Evolutionary conservation across 306 rosid species (phyloP).

Genomic region (Dryas octopetala): DNA sequence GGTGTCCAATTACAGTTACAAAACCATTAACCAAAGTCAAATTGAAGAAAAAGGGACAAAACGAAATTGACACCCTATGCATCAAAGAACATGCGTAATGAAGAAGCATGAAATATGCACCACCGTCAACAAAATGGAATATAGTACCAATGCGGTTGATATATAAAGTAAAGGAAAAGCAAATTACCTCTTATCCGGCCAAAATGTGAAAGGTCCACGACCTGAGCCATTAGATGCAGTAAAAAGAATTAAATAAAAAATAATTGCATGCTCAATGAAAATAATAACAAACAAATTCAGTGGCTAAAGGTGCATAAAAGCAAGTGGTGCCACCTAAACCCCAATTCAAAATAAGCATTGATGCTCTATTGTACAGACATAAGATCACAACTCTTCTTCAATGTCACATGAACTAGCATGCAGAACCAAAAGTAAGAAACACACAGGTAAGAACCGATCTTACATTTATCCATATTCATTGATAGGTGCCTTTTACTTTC

Average conservation of each 20-base stretch:
- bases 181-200: conserved; percentile 91
- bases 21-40: too few relatives aligned
- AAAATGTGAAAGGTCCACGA: conserved; percentile 91
- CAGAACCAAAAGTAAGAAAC: background rate
- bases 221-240: conserved; percentile 46
- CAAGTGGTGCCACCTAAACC: background rate
- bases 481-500: background rate
- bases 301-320: background rate
- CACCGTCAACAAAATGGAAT: background rate
- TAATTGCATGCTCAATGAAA: conserved; percentile 5
- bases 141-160: background rate
- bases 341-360: background rate
- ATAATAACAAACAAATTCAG: background rate
- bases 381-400: background rate
- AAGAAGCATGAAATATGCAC: too few relatives aligned
- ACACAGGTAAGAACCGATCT: background rate
- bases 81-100: too few relatives aligned
- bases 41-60: too few relatives aligned
- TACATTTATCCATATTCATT: background rate
- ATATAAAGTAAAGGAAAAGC: conserved; percentile 2
- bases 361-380: background rate
- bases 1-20: too few relatives aligned
- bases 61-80: too few relatives aligned
- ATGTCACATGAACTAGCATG: background rate
- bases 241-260: conserved; percentile 10